Conservation (phyloP, 2,329 filamentous ascomycete species). For the Akanthomyces dipterigenus region DNA sequence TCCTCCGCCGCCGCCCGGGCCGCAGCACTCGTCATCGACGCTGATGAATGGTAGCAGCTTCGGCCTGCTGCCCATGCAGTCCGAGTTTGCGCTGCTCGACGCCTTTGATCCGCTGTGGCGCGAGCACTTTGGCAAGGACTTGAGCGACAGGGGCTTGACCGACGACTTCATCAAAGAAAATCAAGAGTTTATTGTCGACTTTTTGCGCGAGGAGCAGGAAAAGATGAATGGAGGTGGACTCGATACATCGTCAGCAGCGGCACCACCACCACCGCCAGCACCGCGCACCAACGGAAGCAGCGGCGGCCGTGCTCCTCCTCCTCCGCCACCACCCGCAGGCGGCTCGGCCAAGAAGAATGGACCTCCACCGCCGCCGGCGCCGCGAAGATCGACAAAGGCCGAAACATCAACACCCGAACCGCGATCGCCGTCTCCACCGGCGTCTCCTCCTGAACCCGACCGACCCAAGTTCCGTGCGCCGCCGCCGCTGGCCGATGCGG, state of each 20-base stretch:
- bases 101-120: conserved; percentile 60
- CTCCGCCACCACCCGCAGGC: conserved; percentile 19
- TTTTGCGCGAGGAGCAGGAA: conserved; percentile 51
- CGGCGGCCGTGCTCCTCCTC: conserved; percentile 27
- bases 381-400: conserved; percentile 50
- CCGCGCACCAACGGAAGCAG: conserved; percentile 25
- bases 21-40: conserved; percentile 36
- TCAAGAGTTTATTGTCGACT: conserved; percentile 62
- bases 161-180: conserved; percentile 63
- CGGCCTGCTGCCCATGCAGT: conserved; percentile 23
- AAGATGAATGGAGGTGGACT: conserved; percentile 20
- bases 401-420: conserved; percentile 60
- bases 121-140: conserved; percentile 58
- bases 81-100: conserved; percentile 57
- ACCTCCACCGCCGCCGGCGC: conserved; percentile 51
- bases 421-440: conserved; percentile 55
- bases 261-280: conserved; percentile 22
- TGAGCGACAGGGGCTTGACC: conserved; percentile 55
- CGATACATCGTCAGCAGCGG: conserved; percentile 13
- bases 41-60: conserved; percentile 39
- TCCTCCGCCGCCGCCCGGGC: conserved; percentile 28
- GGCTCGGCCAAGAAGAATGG: conserved; percentile 27
- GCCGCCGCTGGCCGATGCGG: conserved; percentile 82
- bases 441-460: neutral
- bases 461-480: conserved; percentile 74